These are phyloP conservation scores for Colletotrichum sp. DNA, from an alignment of 2,329 filamentous ascomycete genomes.

Conservation along the genomic window DNA sequence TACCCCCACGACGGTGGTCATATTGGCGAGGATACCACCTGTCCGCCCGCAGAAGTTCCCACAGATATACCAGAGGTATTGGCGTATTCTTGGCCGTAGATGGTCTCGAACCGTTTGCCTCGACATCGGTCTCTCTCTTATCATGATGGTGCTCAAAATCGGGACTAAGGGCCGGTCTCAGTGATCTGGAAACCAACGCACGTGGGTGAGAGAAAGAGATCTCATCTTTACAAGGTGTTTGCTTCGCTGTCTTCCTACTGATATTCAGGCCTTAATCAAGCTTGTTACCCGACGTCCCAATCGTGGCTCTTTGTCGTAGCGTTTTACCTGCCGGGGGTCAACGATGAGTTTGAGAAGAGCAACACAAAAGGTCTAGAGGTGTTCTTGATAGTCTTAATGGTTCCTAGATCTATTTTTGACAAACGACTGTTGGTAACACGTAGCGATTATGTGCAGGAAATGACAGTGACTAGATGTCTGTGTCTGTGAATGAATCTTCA, in stretches of 20 bases:
- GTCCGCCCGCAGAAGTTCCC: not conserved
- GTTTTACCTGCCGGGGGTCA: too few species aligned
- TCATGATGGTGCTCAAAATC: not conserved
- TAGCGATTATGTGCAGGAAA: not conserved
- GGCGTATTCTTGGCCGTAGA: not conserved
- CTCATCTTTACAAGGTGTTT: rapidly evolving
- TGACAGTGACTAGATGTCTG: rapidly evolving
- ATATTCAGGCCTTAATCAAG: not conserved
- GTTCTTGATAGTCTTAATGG: rapidly evolving
- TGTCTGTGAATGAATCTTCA: rapidly evolving
- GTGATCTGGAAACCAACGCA: not conserved
- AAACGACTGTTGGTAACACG: rapidly evolving
- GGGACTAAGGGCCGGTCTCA: not conserved
- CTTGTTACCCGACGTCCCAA: not conserved
- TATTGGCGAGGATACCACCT: not conserved
- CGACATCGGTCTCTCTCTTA: rapidly evolving
- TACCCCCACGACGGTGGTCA: not conserved
- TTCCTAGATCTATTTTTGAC: not conserved
- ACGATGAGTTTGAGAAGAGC: rapidly evolving
- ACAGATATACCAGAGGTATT: not conserved
- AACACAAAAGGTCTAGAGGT: rapidly evolving
- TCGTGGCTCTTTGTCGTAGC: rapidly evolving
- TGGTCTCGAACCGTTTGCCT: not conserved
- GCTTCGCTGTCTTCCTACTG: rapidly evolving
- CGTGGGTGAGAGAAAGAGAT: rapidly evolving